Percentiles rank a stretch among this genome's conserved stretches.
Conservation (phyloP, 1,284 basidiomycete genomes). For the Hymenochaete sp. region DNA sequence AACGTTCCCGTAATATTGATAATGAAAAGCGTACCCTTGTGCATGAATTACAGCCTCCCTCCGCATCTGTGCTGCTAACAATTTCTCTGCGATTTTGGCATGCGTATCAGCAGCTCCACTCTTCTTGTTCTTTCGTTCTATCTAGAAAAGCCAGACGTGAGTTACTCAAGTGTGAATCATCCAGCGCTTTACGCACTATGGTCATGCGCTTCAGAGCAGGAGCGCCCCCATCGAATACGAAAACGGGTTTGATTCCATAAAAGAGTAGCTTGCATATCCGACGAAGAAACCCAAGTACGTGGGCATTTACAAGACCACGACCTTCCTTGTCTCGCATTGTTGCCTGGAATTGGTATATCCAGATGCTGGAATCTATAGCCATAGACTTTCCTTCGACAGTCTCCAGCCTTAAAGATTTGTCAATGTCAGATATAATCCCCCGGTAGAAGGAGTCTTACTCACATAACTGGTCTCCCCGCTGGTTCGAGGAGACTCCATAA, state of each 20-base stretch:
- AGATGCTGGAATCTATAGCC: conserved; percentile 98
- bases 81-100: conserved; percentile 78
- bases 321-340: conserved; percentile 99
- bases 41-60: conserved; percentile 80
- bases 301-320: conserved; percentile 83
- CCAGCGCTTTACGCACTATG: conserved; percentile 51
- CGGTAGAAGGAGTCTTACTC: conserved; percentile 24
- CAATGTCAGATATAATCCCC: conserved; percentile 14
- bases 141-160: conserved; percentile 34
- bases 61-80: conserved; percentile 91
- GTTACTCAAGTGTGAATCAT: neutral
- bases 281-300: conserved; percentile 89
- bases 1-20: neutral
- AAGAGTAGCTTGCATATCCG: conserved; percentile 93
- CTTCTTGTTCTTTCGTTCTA: conserved; percentile 82
- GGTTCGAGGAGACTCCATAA: conserved; percentile 88
- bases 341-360: conserved; percentile 98
- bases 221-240: conserved; percentile 95
- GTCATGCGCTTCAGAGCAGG: conserved; percentile 82
- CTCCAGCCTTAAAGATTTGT: conserved; percentile 55
- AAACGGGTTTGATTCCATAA: conserved; percentile 94
- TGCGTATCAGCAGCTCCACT: conserved; percentile 79
- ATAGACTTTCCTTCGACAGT: conserved; percentile 85
- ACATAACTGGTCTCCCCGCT: conserved; percentile 85
- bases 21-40: conserved; percentile 24